Conservation (phyloP, 345 rosid genomes). For the Moricandia moricandioides region DNA sequence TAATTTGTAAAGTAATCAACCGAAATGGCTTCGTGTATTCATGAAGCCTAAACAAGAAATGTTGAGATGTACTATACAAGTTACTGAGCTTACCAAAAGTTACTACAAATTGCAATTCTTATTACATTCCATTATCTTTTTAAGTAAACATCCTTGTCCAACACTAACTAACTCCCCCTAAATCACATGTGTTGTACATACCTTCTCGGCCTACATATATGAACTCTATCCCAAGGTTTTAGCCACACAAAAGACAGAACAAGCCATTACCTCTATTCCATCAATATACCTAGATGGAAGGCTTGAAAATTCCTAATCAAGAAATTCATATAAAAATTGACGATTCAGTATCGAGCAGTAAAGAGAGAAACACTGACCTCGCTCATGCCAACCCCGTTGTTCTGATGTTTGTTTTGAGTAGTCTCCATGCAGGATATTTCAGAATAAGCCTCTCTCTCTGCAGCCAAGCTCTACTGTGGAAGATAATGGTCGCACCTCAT, state of each 20-base stretch:
- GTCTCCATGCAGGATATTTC: slow-evolving; percentile 55
- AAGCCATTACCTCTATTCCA: background rate
- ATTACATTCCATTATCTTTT: slow-evolving; percentile 19
- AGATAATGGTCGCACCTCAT: slow-evolving; percentile 36
- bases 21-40: background rate
- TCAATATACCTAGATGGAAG: slow-evolving; percentile 11
- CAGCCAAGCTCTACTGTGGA: slow-evolving; percentile 58
- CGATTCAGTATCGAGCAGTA: background rate
- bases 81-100: slow-evolving; percentile 12
- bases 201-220: slow-evolving; percentile 19
- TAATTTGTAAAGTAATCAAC: background rate
- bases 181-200: slow-evolving; percentile 25
- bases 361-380: slow-evolving; percentile 19
- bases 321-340: slow-evolving; percentile 27
- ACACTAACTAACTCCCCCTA: slow-evolving; percentile 23
- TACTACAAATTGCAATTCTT: slow-evolving; percentile 10
- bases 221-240: slow-evolving; percentile 6
- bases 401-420: slow-evolving; percentile 27
- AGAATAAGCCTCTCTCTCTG: slow-evolving; percentile 53
- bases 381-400: slow-evolving; percentile 17
- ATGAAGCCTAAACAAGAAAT: background rate
- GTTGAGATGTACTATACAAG: slow-evolving; percentile 19
- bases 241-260: background rate
- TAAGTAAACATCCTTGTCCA: slow-evolving; percentile 21
- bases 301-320: slow-evolving; percentile 10